Evolutionary conservation across 768 basidiomycete species (phyloP).

Genomic region (Cystofilobasidium ferigula): DNA sequence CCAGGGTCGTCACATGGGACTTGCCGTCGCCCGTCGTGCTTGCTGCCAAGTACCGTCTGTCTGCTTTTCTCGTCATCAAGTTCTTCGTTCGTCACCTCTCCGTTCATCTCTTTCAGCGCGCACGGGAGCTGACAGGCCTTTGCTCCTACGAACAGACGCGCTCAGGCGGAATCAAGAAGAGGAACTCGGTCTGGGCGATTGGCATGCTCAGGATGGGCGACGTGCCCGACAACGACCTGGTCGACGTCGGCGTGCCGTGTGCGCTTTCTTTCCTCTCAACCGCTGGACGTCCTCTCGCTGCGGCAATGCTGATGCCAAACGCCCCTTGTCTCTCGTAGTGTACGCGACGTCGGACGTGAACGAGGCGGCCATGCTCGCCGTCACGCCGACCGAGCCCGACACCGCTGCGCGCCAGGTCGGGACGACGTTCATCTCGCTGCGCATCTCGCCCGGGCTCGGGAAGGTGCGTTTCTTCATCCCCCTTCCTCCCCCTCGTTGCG

Average conservation of each 20-base stretch:
- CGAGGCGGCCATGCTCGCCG: conserved; percentile 17
- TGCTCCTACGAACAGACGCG: not conserved
- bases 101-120: not conserved
- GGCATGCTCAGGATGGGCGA: conserved; percentile 31
- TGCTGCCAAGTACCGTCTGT: conserved; percentile 37
- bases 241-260: conserved; percentile 28
- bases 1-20: conserved; percentile 19
- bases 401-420: conserved; percentile 14
- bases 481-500: not conserved
- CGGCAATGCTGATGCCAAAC: too few species aligned
- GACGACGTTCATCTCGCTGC: not conserved
- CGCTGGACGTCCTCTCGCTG: conserved; percentile 31
- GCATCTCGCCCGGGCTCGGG: conserved; percentile 5
- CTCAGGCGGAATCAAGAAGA: conserved; percentile 33
- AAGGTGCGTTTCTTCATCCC: conserved; percentile 14
- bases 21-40: conserved; percentile 29
- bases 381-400: conserved; percentile 19
- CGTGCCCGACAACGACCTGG: conserved; percentile 29
- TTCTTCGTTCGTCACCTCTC: conserved; percentile 24
- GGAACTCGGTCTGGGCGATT: conserved; percentile 29
- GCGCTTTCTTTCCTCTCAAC: conserved; percentile 25
- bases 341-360: conserved; percentile 24
- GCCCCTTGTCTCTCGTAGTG: not conserved
- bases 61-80: conserved; percentile 34
- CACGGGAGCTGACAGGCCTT: not conserved